These are phyloP conservation scores for Aspergillus fijiensis DNA, from an alignment of 2,329 filamentous ascomycete genomes.

Conservation along the genomic window DNA sequence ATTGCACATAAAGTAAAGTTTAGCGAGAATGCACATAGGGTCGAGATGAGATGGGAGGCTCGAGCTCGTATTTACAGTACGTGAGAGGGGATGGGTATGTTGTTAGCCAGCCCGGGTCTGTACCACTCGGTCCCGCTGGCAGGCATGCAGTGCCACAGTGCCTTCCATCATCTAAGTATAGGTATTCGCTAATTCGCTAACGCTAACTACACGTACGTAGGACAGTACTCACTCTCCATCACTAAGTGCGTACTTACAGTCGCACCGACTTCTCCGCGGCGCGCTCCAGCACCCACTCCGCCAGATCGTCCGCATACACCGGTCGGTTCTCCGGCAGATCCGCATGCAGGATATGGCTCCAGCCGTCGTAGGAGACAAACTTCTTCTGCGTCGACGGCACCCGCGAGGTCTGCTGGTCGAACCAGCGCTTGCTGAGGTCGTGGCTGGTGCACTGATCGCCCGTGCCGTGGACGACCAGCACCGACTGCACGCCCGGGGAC, in stretches of 20 bases:
- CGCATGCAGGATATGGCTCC: conserved; percentile 11
- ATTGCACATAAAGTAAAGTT: too few species aligned
- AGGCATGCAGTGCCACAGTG: too few species aligned
- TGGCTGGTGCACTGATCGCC: conserved; percentile 11
- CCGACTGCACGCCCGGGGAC: conserved; percentile 4
- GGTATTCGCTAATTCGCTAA: too few species aligned
- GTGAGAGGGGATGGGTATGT: too few species aligned
- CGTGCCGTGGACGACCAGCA: conserved; percentile 10
- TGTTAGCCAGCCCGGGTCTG: too few species aligned
- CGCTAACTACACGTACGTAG: too few species aligned
- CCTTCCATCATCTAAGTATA: too few species aligned
- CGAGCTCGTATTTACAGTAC: too few species aligned
- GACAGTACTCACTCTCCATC: not conserved
- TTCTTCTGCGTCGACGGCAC: not conserved
- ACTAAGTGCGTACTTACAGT: not conserved
- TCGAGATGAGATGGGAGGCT: too few species aligned
- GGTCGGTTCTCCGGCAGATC: conserved; percentile 4
- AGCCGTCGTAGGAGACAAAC: conserved; percentile 9
- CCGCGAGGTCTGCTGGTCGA: conserved; percentile 6
- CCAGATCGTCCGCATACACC: not conserved
- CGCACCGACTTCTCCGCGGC: not conserved
- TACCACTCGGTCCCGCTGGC: too few species aligned
- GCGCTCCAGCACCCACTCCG: not conserved
- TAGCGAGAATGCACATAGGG: too few species aligned
- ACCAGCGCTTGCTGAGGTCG: conserved; percentile 9